phyloP scores from a whole-genome alignment of 2,329 filamentous ascomycete species.

The Xylaria digitata region DNA sequence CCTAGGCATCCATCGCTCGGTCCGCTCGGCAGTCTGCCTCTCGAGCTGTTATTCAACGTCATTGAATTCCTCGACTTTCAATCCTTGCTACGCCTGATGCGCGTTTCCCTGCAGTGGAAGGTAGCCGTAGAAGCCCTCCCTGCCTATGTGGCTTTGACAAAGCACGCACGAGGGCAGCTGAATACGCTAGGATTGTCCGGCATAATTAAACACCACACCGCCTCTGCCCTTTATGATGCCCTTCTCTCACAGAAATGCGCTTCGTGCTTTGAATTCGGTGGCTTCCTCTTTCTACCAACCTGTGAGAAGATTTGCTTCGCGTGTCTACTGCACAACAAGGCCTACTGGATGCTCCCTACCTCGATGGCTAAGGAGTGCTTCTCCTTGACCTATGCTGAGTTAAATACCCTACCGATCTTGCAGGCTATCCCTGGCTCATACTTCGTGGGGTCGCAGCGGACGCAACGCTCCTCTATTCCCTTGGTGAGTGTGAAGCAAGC shows the following conservation, averaged over 20 bases:
- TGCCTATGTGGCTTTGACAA: conserved; percentile 56
- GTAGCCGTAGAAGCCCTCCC: conserved; percentile 47
- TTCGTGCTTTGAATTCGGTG: conserved; percentile 48
- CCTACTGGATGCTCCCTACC: conserved; percentile 44
- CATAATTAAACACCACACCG: conserved; percentile 5
- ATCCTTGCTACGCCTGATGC: conserved; percentile 43
- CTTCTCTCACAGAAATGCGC: conserved; percentile 46
- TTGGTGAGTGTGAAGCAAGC: conserved; percentile 47
- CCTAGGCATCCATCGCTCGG: conserved; percentile 43
- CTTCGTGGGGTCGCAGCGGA: conserved; percentile 31
- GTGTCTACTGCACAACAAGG: conserved; percentile 45
- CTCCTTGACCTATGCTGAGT: not conserved
- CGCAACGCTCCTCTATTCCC: conserved; percentile 38
- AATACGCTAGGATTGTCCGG: conserved; percentile 29
- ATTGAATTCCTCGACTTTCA: conserved; percentile 42
- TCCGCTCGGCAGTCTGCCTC: conserved; percentile 45
- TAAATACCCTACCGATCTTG: not conserved
- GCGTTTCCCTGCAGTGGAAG: conserved; percentile 44
- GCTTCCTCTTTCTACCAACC: conserved; percentile 49
- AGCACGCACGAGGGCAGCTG: conserved; percentile 52
- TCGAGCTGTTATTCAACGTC: conserved; percentile 44
- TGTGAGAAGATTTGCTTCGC: conserved; percentile 50
- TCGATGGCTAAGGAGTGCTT: conserved; percentile 33
- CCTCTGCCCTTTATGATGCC: conserved; percentile 38
- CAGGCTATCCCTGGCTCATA: conserved; percentile 45